phyloP scores from a whole-genome alignment of 345 rosid species.

The Acer yangbiense region DNA sequence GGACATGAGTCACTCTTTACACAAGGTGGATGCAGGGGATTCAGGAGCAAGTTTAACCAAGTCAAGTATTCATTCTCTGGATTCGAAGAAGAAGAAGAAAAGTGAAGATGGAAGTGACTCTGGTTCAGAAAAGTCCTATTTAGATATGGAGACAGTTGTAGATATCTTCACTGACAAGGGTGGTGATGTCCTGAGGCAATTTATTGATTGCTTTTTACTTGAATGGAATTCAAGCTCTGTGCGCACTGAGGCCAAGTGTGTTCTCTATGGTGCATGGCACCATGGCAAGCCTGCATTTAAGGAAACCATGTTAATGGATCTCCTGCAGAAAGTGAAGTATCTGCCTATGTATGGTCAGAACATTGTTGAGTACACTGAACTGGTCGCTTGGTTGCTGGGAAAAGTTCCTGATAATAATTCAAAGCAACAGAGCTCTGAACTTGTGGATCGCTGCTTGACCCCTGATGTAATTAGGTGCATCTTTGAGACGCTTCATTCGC shows the following conservation, averaged over 20 bases:
- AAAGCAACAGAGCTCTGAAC: constrained; percentile 68
- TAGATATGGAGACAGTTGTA: constrained; percentile 88
- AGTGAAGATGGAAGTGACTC: constrained; percentile 86
- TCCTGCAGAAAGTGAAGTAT: constrained; percentile 66
- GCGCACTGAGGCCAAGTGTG: constrained; percentile 87
- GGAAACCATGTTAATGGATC: constrained; percentile 67
- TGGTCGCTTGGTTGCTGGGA: constrained; percentile 76
- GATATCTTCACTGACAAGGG: constrained; percentile 75
- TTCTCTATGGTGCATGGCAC: constrained; percentile 94
- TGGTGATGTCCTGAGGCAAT: constrained; percentile 78
- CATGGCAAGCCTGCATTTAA: constrained; percentile 83
- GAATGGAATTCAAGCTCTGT: constrained; percentile 98
- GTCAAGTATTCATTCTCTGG: constrained; percentile 62
- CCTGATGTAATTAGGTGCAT: constrained; percentile 74
- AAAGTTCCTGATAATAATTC: constrained; percentile 74
- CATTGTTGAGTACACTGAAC: constrained; percentile 91
- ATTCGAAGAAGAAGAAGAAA: constrained; percentile 92
- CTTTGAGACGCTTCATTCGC: constrained; percentile 89
- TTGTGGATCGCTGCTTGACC: constrained; percentile 79
- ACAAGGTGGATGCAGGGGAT: constrained; percentile 73
- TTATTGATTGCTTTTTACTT: constrained; percentile 85
- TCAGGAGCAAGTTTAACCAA: constrained; percentile 59
- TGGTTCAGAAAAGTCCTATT: constrained; percentile 73
- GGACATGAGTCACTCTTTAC: constrained; percentile 64
- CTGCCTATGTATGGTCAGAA: constrained; percentile 96